A percentile compares a stretch with the other conserved stretches of the same genome.
Conservation (phyloP, 2,329 filamentous ascomycete genomes). For the Westerdykella sp. region DNA sequence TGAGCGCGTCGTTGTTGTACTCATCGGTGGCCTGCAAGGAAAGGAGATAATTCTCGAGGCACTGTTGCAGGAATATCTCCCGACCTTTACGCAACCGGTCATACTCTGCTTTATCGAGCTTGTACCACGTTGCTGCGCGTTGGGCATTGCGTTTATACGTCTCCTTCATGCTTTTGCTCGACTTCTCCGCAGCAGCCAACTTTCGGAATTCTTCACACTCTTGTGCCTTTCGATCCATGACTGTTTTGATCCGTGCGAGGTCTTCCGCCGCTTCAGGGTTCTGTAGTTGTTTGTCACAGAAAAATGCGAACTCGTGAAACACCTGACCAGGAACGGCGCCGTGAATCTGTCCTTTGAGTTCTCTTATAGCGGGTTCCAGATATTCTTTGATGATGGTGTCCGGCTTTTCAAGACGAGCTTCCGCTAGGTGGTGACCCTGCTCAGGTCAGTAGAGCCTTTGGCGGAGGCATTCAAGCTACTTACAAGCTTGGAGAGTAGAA, state of each 20-base stretch:
- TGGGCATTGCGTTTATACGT: constrained; percentile 52
- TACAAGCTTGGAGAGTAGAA: constrained; percentile 75
- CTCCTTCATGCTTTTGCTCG: constrained; percentile 41
- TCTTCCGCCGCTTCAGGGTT: constrained; percentile 81
- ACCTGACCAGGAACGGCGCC: constrained; percentile 77
- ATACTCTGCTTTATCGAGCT: constrained; percentile 84
- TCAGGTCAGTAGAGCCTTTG: constrained; percentile 8
- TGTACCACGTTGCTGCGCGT: constrained; percentile 80
- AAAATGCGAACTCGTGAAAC: constrained; percentile 89
- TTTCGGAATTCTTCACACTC: constrained; percentile 70
- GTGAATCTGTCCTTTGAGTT: constrained; percentile 62
- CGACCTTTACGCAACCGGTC: constrained; percentile 69
- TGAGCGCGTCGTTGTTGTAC: constrained; percentile 81
- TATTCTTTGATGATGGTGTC: constrained; percentile 85
- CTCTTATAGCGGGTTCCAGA: constrained; percentile 73
- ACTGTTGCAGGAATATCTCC: constrained; percentile 77
- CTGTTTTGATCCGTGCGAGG: constrained; percentile 68
- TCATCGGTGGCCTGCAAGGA: constrained; percentile 79
- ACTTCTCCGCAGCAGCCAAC: constrained; percentile 46
- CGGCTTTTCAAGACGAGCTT: constrained; percentile 84
- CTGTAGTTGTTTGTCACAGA: constrained; percentile 91
- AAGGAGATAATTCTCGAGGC: constrained; percentile 87
- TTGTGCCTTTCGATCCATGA: constrained; percentile 72
- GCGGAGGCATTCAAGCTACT: constrained; percentile 5
- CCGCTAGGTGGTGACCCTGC: constrained; percentile 76